phyloP scores from a whole-genome alignment of 768 basidiomycete species.

The Chalciporus piperatus region DNA sequence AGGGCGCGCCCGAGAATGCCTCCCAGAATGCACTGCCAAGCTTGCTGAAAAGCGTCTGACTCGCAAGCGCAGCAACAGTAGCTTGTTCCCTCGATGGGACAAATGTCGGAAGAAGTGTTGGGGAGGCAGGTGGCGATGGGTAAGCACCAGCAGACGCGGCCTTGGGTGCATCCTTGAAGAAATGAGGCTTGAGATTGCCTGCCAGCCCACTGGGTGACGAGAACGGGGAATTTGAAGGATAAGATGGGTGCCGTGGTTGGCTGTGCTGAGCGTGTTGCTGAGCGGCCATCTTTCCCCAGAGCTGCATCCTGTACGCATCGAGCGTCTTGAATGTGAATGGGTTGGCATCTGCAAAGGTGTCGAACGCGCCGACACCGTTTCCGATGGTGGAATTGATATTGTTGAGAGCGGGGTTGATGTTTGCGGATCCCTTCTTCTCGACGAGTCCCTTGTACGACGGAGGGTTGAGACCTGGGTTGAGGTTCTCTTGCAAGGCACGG shows the following conservation, averaged over 20 bases:
- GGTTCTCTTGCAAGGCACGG: constrained; percentile 21
- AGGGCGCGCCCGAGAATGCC: constrained; percentile 63
- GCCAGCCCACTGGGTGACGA: constrained; percentile 39
- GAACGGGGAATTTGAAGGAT: constrained; percentile 24
- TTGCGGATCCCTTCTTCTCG: constrained; percentile 32
- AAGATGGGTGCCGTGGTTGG: constrained; percentile 36
- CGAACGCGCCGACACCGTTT: constrained; percentile 50
- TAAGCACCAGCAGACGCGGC: constrained; percentile 23
- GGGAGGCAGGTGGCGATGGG: constrained; percentile 46
- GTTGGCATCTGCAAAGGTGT: constrained; percentile 75
- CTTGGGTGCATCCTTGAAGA: constrained; percentile 23
- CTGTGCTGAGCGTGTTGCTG: constrained; percentile 48
- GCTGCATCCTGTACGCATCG: constrained; percentile 86
- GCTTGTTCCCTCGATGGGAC: constrained; percentile 33
- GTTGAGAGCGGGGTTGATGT: constrained; percentile 28
- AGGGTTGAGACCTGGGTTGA: constrained; percentile 28
- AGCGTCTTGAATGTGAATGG: constrained; percentile 86
- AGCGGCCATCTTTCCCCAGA: constrained; percentile 88
- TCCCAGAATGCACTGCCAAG: constrained; percentile 84
- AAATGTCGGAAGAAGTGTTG: constrained; percentile 16
- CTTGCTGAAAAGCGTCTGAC: constrained; percentile 69
- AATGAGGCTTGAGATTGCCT: constrained; percentile 38
- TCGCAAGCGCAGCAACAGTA: constrained; percentile 62
- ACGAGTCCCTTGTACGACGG: constrained; percentile 18
- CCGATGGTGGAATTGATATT: constrained; percentile 23